These are phyloP conservation scores for Pichia sp. DNA, from an alignment of 1,139 yeast genomes.

Conservation along the genomic window DNA sequence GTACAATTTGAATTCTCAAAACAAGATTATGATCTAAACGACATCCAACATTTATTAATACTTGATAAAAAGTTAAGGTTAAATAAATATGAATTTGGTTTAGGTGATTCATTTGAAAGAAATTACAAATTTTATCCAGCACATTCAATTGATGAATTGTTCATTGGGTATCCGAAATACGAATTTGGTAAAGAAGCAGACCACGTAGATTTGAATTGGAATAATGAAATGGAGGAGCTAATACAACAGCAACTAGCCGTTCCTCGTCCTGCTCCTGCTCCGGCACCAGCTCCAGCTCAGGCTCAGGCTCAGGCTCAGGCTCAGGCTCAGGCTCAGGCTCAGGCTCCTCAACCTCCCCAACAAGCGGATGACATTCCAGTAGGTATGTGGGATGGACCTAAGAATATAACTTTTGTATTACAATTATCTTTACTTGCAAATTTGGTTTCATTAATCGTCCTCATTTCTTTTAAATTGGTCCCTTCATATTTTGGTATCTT, in stretches of 20 bases:
- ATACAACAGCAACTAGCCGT: background rate
- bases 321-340: background rate
- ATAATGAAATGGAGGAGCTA: background rate
- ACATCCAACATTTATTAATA: background rate
- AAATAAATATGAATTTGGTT: background rate
- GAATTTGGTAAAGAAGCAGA: background rate
- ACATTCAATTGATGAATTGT: background rate
- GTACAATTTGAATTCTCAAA: background rate
- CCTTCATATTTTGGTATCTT: constrained; percentile 36
- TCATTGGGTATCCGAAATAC: background rate
- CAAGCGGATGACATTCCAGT: background rate
- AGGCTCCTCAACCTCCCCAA: background rate
- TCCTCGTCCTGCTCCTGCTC: too few species aligned
- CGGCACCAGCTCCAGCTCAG: too few species aligned
- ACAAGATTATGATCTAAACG: too few species aligned
- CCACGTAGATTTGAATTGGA: too few species aligned
- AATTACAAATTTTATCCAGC: background rate
- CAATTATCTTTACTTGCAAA: constrained; percentile 33
- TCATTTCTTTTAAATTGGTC: constrained; percentile 43
- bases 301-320: background rate
- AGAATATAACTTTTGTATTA: constrained; percentile 15
- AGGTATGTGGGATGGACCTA: constrained; percentile 14
- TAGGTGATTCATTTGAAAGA: background rate
- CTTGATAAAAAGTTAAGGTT: background rate
- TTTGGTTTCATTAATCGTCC: constrained; percentile 36